phyloP scores from a whole-genome alignment of 2,329 filamentous ascomycete species.

The Trichoderma sp. region DNA sequence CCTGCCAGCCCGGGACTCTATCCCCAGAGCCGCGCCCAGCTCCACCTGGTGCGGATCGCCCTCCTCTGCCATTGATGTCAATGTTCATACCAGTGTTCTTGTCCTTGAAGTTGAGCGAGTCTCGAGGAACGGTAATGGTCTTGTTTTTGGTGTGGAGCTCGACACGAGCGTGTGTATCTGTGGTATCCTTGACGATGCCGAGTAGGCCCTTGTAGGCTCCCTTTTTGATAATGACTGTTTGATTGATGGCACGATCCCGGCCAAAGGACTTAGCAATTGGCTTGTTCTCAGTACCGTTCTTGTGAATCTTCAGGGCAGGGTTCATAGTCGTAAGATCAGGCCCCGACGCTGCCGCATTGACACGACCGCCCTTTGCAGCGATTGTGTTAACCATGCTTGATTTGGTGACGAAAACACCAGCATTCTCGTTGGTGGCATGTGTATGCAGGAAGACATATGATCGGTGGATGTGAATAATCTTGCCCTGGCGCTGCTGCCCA shows the following conservation, averaged over 20 bases:
- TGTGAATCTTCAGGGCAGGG: slow-evolving; percentile 77
- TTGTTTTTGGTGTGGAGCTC: slow-evolving; percentile 96
- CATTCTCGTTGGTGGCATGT: slow-evolving; percentile 81
- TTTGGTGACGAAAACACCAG: slow-evolving; percentile 85
- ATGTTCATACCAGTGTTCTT: slow-evolving; percentile 77
- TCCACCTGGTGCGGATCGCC: slow-evolving; percentile 49
- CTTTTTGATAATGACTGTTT: slow-evolving; percentile 86
- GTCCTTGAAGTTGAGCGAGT: slow-evolving; percentile 84
- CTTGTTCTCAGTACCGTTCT: slow-evolving; percentile 56
- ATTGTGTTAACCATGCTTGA: slow-evolving; percentile 85
- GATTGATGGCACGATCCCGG: slow-evolving; percentile 82
- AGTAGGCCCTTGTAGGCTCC: slow-evolving; percentile 91
- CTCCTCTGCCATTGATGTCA: slow-evolving; percentile 60
- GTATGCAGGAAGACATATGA: slow-evolving; percentile 92
- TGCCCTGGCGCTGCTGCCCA: slow-evolving; percentile 82
- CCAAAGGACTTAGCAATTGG: slow-evolving; percentile 68
- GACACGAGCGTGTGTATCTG: slow-evolving; percentile 81
- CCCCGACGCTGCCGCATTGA: slow-evolving; percentile 62
- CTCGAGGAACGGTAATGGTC: slow-evolving; percentile 81
- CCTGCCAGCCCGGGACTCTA: slow-evolving; percentile 61
- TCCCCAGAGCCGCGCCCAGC: slow-evolving; percentile 51
- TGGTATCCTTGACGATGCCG: slow-evolving; percentile 94
- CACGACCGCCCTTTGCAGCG: slow-evolving; percentile 88
- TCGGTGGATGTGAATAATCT: slow-evolving; percentile 91
- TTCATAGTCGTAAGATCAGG: slow-evolving; percentile 92